These are phyloP conservation scores for Sclerotinia spermophila DNA, from an alignment of 2,329 filamentous ascomycete species.

Conservation along the genomic window DNA sequence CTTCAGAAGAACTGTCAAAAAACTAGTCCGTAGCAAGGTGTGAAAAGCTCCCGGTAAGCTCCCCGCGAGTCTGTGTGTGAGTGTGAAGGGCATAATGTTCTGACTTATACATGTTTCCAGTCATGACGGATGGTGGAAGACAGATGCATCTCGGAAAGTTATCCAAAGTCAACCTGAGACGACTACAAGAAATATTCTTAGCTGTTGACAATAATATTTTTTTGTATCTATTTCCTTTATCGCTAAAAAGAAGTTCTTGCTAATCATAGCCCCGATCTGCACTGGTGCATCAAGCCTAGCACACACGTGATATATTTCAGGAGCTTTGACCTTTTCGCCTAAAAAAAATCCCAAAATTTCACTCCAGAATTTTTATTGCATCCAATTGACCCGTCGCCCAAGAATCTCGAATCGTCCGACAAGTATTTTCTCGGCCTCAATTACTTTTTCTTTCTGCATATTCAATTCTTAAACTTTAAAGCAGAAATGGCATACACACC, in stretches of 20 bases:
- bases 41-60: not conserved
- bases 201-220: not conserved
- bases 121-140: not conserved
- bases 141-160: not conserved
- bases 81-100: not conserved
- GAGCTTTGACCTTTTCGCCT: slow-evolving; percentile 17
- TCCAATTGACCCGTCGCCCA: slow-evolving; percentile 18
- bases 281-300: not conserved
- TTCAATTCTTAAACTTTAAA: slow-evolving; percentile 21
- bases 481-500: slow-evolving; percentile 39
- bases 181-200: not conserved
- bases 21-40: not conserved
- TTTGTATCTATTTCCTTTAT: not conserved
- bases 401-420: slow-evolving; percentile 21
- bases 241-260: not conserved
- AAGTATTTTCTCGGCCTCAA: slow-evolving; percentile 22
- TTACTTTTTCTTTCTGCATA: slow-evolving; percentile 22
- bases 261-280: not conserved
- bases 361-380: slow-evolving; percentile 25
- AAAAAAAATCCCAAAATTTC: slow-evolving; percentile 17
- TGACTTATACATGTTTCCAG: not conserved
- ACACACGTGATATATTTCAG: slow-evolving; percentile 1
- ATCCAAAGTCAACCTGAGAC: not conserved
- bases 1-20: not conserved
- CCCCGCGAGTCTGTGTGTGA: not conserved